Evolutionary conservation across 768 basidiomycete species (phyloP).

Genomic region (Leucocoprinus leucothites): DNA sequence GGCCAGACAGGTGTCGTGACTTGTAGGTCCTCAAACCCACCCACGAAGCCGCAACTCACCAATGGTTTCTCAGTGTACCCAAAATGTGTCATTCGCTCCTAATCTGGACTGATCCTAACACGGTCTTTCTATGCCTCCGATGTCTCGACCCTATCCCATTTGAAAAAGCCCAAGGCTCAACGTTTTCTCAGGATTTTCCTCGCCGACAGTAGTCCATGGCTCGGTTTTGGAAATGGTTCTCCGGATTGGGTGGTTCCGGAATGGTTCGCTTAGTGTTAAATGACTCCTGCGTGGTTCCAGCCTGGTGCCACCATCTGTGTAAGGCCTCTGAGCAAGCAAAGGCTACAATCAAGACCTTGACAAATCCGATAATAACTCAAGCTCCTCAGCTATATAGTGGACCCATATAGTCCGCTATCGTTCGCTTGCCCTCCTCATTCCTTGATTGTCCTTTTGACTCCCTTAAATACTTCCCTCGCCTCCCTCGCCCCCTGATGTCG

Average conservation of each 20-base stretch:
- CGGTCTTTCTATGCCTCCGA: conserved; percentile 35
- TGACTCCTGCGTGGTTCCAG: background rate
- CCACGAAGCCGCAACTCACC: background rate
- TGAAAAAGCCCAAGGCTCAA: background rate
- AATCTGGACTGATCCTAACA: conserved; percentile 23
- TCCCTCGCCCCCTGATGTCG: conserved; percentile 26
- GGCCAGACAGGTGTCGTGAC: too few species aligned
- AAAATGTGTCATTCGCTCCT: conserved; percentile 14
- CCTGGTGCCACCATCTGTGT: background rate
- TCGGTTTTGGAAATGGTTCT: background rate
- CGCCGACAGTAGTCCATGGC: background rate
- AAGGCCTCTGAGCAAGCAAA: background rate
- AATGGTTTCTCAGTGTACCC: too few species aligned
- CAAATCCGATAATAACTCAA: background rate
- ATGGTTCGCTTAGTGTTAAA: background rate
- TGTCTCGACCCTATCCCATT: conserved; percentile 17
- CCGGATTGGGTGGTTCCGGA: background rate
- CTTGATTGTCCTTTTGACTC: background rate
- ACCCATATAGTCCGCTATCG: background rate
- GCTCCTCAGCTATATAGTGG: conserved; percentile 2
- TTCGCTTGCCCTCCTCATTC: background rate
- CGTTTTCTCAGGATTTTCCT: conserved; percentile 1
- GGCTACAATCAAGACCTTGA: background rate
- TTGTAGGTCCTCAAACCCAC: background rate
- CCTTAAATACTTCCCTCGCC: background rate